Base-by-base conservation (phyloP, 805 yeast genomes). In the Pichia sporocuriosa region DNA sequence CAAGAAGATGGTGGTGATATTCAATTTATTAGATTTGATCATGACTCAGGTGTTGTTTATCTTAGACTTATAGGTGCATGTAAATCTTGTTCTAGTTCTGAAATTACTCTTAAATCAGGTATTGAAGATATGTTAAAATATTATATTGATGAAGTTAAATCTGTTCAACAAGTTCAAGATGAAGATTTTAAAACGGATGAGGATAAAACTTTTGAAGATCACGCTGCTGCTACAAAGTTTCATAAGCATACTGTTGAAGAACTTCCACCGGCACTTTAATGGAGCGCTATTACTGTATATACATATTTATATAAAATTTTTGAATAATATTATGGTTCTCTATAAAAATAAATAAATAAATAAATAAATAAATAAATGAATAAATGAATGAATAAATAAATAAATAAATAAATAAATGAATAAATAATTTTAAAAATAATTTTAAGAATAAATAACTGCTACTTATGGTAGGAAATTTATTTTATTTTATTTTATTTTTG, bases 1-100 rank as follows among this genome's bases (percentile, higher is more conserved):
- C 95, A 88, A 66, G 99, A 93, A 56, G 99, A 93, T 56, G 99
- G 99, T 48, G 99, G 99, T 26, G 97, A 93, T 57, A 81, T 93
- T 47, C 89, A 86, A 53, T 94, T 79, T 60, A 74, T 84, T 45
- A 93, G 86, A 6, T 89, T 85, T 58, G 86, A 85, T 43, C 87
- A 83, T 48, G 85, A 81, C 44, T 72, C 83, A 1, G 98, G 98
- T 2, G 79, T 83, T 12, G 97, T 94, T 6, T 84, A 77, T 59
- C 75, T 93, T 53, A 87, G 84, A 59, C 68, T 93, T 35, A 89
- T 86, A 54, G 99, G 99, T 37, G 97, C 98, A 7, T 93, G 99
- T 65, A 81, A 95, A 41, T 76, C 94, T 2, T 93, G 99, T 54
- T 87, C 95, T 4, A 72, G 88, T 7, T 83, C 95, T 56, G 86